A percentile compares a stretch with the other conserved stretches of the same genome.
These are phyloP conservation scores for Panaeolus cyanescens DNA, from an alignment of 768 basidiomycete species.

Conservation along the genomic window DNA sequence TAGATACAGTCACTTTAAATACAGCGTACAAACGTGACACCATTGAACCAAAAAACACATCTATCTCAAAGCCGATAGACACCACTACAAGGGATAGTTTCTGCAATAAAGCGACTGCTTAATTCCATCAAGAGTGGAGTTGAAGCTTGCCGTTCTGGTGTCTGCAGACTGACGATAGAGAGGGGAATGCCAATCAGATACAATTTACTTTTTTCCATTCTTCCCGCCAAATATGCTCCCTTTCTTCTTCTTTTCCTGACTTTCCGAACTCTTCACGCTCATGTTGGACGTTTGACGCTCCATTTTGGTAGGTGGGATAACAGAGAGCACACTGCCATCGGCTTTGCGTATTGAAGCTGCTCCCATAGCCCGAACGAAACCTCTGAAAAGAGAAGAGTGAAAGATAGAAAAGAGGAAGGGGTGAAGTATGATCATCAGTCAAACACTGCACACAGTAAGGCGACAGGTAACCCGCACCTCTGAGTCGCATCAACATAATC, in stretches of 20 bases:
- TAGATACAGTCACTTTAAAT: not conserved
- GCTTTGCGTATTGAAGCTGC: slow-evolving; percentile 45
- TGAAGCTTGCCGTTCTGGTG: no score
- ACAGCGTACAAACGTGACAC: not conserved
- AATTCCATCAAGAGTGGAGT: no score
- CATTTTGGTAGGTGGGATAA: slow-evolving; percentile 14
- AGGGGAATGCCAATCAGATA: no score
- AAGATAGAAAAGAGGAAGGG: not conserved
- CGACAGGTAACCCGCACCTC: slow-evolving; percentile 40
- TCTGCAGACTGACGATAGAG: not conserved
- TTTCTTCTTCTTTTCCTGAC: slow-evolving; percentile 27
- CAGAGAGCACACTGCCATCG: slow-evolving; percentile 9
- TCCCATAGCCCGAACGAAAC: slow-evolving; percentile 52
- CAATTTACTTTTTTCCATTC: no score
- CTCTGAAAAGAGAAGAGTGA: slow-evolving; percentile 31
- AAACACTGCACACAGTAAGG: not conserved
- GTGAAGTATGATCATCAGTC: not conserved
- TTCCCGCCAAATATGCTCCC: not conserved
- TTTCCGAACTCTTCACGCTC: slow-evolving; percentile 20
- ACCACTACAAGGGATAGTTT: not conserved
- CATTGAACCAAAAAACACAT: not conserved
- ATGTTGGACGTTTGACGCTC: slow-evolving; percentile 24
- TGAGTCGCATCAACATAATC: slow-evolving; percentile 76
- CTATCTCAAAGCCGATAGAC: not conserved
- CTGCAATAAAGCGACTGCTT: not conserved